Percentiles rank a stretch among this genome's conserved stretches.
Evolutionary conservation across 257 asterid genomes (phyloP).

Genomic region (Marsdenia floribunda): DNA sequence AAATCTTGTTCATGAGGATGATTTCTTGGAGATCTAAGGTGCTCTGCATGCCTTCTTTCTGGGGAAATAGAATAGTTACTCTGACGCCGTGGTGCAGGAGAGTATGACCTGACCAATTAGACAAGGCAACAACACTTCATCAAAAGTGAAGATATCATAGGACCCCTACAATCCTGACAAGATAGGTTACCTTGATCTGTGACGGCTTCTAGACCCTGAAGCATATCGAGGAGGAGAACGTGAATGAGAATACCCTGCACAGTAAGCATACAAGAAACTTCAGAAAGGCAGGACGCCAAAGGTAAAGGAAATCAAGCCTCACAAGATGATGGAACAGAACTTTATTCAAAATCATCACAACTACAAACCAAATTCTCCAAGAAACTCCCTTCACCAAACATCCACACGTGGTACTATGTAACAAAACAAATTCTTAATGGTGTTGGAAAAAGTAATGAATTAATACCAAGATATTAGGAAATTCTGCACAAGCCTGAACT

Average conservation of each 20-base stretch:
- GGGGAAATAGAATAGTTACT: conserved; percentile 27
- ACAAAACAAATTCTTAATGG: not conserved
- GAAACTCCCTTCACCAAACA: not conserved
- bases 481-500: not conserved
- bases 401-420: not conserved
- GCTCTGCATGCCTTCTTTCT: conserved; percentile 25
- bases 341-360: not conserved
- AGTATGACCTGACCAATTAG: conserved; percentile 23
- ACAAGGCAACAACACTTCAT: not conserved
- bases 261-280: not conserved
- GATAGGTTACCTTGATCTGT: conserved; percentile 25
- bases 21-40: conserved; percentile 24
- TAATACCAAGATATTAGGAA: not conserved
- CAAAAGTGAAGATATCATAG: not conserved
- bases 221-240: conserved; percentile 35
- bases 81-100: conserved; percentile 26
- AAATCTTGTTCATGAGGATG: conserved; percentile 15
- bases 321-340: not conserved
- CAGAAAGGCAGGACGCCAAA: not conserved
- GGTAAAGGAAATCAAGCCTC: not conserved
- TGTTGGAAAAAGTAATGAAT: not conserved
- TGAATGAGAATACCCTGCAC: conserved; percentile 27
- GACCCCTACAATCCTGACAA: not conserved
- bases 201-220: conserved; percentile 28
- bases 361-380: not conserved